Percentiles rank a stretch among this genome's conserved stretches.
Conservation (phyloP, 805 yeast genomes). For the Sugiyamaella marilandica region DNA sequence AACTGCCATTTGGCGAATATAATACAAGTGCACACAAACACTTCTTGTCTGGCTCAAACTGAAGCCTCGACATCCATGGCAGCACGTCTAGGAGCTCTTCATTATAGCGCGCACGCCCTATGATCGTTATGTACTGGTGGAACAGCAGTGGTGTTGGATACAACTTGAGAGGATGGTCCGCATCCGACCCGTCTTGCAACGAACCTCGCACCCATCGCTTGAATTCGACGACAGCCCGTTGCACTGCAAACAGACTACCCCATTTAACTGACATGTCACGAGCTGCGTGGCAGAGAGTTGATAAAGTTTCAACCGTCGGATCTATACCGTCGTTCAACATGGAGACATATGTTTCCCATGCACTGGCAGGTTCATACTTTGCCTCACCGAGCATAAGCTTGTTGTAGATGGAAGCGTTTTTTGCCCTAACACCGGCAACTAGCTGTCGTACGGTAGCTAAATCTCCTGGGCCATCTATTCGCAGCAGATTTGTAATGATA, state of each 20-base stretch:
- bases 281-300: conserved; percentile 49
- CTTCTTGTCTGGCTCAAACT: conserved; percentile 39
- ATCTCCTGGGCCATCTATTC: conserved; percentile 3
- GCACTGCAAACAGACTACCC: conserved; percentile 53
- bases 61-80: conserved; percentile 50
- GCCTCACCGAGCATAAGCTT: conserved; percentile 28
- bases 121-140: conserved; percentile 47
- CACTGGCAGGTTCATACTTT: conserved; percentile 28
- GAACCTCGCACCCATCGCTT: conserved; percentile 39
- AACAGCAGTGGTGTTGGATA: conserved; percentile 48
- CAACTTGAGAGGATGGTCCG: conserved; percentile 30
- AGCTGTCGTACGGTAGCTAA: conserved; percentile 1
- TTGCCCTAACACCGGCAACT: background rate
- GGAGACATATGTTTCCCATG: conserved; percentile 34
- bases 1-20: conserved; percentile 28
- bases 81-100: conserved; percentile 48
- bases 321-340: conserved; percentile 19
- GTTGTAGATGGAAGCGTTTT: conserved; percentile 4
- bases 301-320: conserved; percentile 33
- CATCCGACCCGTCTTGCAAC: conserved; percentile 26
- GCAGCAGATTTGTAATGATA: background rate
- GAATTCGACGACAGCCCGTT: conserved; percentile 56
- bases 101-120: conserved; percentile 44
- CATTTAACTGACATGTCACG: conserved; percentile 36
- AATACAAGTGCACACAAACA: conserved; percentile 40